Percentiles rank a stretch among this genome's conserved stretches.
phyloP scores from a whole-genome alignment of 2,329 filamentous ascomycete genomes.

The Emericellopsis cladophorae region DNA sequence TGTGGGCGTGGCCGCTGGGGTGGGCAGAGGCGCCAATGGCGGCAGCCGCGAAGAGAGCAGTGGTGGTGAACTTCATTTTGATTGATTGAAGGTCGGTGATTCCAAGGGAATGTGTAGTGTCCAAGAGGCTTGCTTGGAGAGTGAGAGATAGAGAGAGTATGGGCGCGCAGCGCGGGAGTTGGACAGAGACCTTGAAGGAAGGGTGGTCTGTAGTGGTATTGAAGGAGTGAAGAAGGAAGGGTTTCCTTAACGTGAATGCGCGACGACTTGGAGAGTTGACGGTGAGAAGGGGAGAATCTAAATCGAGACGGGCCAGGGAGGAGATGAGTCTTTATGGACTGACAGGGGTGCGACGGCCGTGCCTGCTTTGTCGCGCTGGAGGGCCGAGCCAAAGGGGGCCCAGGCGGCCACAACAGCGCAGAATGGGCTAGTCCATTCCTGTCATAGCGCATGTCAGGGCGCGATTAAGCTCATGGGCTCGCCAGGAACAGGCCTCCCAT shows the following conservation, averaged over 20 bases:
- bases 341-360: no score
- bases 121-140: neutral
- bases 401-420: no score
- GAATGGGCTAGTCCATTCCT: no score
- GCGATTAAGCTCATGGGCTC: conserved; percentile 1
- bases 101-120: neutral
- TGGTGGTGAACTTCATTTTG: conserved; percentile 28
- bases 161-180: neutral
- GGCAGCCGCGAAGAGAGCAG: conserved; percentile 20
- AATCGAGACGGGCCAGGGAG: neutral
- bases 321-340: no score
- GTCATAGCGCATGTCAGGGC: conserved; percentile 2
- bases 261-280: conserved; percentile 1
- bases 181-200: neutral
- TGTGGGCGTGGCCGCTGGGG: conserved; percentile 23
- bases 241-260: conserved; percentile 1
- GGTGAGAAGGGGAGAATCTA: conserved; percentile 1
- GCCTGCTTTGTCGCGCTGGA: no score
- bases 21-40: conserved; percentile 27
- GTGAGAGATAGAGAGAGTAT: neutral
- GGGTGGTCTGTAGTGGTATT: neutral
- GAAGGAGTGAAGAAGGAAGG: neutral
- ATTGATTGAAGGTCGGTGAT: neutral
- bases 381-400: no score
- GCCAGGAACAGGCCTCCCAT: neutral